These are phyloP conservation scores for Sinapis alba DNA, from an alignment of 441 rosid species.

Conservation along the genomic window DNA sequence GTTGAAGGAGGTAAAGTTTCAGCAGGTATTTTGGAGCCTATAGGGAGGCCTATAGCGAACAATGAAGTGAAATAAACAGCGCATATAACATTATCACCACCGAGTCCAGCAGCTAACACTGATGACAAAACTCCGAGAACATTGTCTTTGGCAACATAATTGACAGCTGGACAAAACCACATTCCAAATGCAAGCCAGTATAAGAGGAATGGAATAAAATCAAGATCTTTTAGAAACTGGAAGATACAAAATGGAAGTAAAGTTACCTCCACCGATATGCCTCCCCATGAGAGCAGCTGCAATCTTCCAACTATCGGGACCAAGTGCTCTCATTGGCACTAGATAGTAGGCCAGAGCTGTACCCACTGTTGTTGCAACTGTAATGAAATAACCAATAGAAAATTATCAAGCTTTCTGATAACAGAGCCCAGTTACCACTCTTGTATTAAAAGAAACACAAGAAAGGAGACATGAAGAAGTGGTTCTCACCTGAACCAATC, in stretches of 20 bases:
- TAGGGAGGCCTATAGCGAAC: slow-evolving; percentile 79
- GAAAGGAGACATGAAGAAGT: background rate
- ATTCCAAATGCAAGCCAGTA: background rate
- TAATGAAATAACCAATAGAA: background rate
- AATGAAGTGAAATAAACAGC: slow-evolving; percentile 74
- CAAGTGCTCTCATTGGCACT: slow-evolving; percentile 89
- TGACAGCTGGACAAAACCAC: slow-evolving; percentile 58
- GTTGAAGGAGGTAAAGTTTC: slow-evolving; percentile 51
- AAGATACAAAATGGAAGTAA: slow-evolving; percentile 25
- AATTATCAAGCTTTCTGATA: slow-evolving; percentile 19
- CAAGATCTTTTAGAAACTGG: background rate
- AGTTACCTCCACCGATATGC: slow-evolving; percentile 87
- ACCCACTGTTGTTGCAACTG: slow-evolving; percentile 83
- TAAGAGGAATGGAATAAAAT: background rate
- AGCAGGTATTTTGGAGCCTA: slow-evolving; percentile 71
- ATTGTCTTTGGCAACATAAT: slow-evolving; percentile 77
- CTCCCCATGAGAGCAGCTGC: slow-evolving; percentile 98
- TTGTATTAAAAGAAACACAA: background rate
- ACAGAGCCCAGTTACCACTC: too few species aligned
- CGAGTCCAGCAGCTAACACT: slow-evolving; percentile 77
- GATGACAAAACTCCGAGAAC: slow-evolving; percentile 73
- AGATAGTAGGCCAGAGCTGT: slow-evolving; percentile 66
- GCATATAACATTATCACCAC: slow-evolving; percentile 89
- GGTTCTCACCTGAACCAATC: slow-evolving; percentile 65
- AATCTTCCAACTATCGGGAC: slow-evolving; percentile 86